Base-by-base conservation (phyloP, 768 basidiomycete genomes). In the Udeniomyces megalosporus region DNA sequence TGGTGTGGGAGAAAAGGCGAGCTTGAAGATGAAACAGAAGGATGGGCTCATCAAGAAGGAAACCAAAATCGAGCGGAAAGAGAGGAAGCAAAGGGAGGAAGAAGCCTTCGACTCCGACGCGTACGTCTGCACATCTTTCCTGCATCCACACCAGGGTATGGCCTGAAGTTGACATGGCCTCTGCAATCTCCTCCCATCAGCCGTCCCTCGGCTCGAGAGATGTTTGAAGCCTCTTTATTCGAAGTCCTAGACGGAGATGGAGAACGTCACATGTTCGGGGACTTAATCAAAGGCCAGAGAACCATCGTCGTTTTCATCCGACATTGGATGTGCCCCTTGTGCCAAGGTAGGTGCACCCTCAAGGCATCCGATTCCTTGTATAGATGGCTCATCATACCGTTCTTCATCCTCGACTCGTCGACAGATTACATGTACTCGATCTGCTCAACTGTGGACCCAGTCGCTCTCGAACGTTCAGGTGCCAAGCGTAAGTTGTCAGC, bases 231-330 rank as follows among this genome's bases (percentile, higher is more conserved):
- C 2, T 80, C 82, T 0, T 72, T 79, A 17, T 76, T 85, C 32
- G 75, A 79, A 22, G 80, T 93, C 61, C 77, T 85, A 47, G 79
- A 81, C 45, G 81, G 84, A 64, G 80, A 80, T 15, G 89, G 88
- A 3, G 68, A 81, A 10, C 77, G 80, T 10, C 76, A 85, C 58
- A 76, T 74, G 38, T 89, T 92, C 65, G 84, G 85, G 0, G 79
- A 82, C 26, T 72, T 93, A 45, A 67, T 72, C 12, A 71, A 76
- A 12, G 75, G 77, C 65, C 68, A 69, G 52, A 79, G 76, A 70
- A 84, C 84, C 0, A 78, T 90, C 66, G 82, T 89, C 57, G 74
- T 90, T 46, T 93, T 93, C 75, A 84, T 95, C 66, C 78, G 90
- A 7, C 58, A 46, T 80, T 81, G 79, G 70, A 71, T 68, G 63